phyloP scores from a whole-genome alignment of 2,329 filamentous ascomycete genomes.

The Alternaria consortialis region DNA sequence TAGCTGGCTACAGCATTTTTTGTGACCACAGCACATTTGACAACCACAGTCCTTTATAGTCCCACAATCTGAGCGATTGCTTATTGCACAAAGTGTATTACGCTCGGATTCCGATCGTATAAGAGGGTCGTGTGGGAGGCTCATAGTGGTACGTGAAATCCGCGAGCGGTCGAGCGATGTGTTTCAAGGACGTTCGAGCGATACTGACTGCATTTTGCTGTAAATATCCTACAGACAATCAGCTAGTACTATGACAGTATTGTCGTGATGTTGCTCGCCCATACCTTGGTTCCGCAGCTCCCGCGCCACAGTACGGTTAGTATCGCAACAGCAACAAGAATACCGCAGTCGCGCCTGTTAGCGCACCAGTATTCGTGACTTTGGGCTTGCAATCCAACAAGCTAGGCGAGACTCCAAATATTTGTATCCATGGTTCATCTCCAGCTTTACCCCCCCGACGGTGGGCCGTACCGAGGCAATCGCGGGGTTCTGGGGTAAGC shows the following conservation, averaged over 20 bases:
- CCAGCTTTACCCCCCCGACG: neutral
- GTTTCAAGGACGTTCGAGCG: neutral
- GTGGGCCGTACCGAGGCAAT: constrained; percentile 8
- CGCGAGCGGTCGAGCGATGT: neutral
- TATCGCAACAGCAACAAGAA: neutral
- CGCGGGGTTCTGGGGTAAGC: neutral
- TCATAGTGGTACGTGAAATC: neutral
- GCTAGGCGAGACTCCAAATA: neutral
- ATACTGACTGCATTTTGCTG: neutral
- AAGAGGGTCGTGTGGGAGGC: neutral
- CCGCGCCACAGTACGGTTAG: neutral
- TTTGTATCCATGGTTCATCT: neutral
- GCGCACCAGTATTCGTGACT: neutral
- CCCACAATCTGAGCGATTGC: neutral
- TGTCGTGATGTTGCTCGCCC: neutral
- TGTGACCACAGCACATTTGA: neutral
- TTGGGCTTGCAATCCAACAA: neutral
- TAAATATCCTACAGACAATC: neutral
- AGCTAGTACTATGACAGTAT: neutral
- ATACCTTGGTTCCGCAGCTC: neutral
- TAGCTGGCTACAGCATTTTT: neutral
- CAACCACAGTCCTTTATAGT: neutral
- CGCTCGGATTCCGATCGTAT: neutral
- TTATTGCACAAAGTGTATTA: neutral
- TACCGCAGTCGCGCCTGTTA: neutral